Percentiles rank a stretch among this genome's conserved stretches.
phyloP scores from a whole-genome alignment of 2,329 filamentous ascomycete genomes.

The Pestalotiopsis sp. region DNA sequence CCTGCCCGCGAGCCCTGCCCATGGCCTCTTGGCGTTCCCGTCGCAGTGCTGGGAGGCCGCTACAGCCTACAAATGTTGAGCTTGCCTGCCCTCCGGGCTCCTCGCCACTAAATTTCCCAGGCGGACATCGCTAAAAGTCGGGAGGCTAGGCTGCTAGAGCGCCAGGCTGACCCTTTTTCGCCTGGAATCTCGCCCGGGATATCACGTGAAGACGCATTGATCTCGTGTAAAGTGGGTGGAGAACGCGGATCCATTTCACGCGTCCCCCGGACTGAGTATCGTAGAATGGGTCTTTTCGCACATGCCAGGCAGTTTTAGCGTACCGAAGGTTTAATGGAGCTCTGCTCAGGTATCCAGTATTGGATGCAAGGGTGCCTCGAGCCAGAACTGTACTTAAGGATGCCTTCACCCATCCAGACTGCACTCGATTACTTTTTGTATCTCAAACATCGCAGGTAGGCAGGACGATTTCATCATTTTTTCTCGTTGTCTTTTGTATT shows the following conservation, averaged over 20 bases:
- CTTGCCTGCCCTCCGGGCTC: neutral
- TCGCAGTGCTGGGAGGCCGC: neutral
- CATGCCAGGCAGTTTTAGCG: neutral
- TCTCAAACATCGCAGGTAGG: constrained; percentile 10
- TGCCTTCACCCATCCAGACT: constrained; percentile 1
- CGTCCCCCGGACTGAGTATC: neutral
- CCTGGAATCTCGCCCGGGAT: neutral
- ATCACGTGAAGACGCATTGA: neutral
- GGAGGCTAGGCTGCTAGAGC: neutral
- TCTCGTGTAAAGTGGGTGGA: neutral
- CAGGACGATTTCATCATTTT: constrained; percentile 11
- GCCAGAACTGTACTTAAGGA: constrained; percentile 12
- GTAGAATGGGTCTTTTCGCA: neutral
- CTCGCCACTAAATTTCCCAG: neutral
- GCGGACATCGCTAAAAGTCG: neutral
- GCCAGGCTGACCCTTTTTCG: neutral
- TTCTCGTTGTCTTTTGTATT: constrained; percentile 9
- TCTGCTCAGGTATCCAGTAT: neutral
- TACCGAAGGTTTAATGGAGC: neutral
- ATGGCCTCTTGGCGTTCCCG: neutral
- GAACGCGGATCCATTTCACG: neutral
- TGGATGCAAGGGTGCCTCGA: neutral
- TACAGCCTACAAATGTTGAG: neutral
- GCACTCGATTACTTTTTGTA: neutral
- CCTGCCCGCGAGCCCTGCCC: neutral